Percentiles rank a stretch among this genome's conserved stretches.
These are phyloP conservation scores for Lolium multiflorum DNA, from an alignment of 176 grass and related monocot genomes.

Conservation along the genomic window DNA sequence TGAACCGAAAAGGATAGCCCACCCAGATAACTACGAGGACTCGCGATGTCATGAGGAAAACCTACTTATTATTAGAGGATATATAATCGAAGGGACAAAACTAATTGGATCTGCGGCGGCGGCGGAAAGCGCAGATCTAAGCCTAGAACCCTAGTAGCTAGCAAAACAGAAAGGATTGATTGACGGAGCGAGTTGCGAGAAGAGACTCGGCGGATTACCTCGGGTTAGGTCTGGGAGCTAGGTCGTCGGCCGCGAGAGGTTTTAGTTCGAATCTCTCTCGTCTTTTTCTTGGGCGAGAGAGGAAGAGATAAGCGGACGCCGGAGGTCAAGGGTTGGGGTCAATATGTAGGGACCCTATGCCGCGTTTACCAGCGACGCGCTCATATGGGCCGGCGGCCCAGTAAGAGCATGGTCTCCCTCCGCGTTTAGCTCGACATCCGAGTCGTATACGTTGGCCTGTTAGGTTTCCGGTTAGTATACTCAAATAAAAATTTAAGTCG, in stretches of 20 bases:
- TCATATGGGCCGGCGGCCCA: background rate
- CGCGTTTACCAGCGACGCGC: background rate
- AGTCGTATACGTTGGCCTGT: no score
- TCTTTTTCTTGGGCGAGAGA: background rate
- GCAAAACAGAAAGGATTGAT: background rate
- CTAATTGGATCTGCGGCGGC: background rate
- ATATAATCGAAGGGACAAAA: background rate
- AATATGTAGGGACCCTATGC: background rate
- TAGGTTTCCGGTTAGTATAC: no score
- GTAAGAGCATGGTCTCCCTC: background rate
- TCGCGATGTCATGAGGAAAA: background rate
- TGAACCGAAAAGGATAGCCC: background rate
- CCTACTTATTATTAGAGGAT: background rate
- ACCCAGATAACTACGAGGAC: background rate
- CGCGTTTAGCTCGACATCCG: no score
- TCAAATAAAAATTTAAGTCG: no score
- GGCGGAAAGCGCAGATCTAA: conserved; percentile 10
- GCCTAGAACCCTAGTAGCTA: background rate
- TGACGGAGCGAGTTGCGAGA: background rate
- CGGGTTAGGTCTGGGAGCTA: background rate
- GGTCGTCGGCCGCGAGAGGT: conserved; percentile 31
- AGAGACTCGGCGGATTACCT: background rate
- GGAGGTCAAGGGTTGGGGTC: background rate
- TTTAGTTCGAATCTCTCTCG: conserved; percentile 1
- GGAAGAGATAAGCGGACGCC: conserved; percentile 1